Conservation (phyloP, 2,329 filamentous ascomycete species). For the Scedosporium boydii region DNA sequence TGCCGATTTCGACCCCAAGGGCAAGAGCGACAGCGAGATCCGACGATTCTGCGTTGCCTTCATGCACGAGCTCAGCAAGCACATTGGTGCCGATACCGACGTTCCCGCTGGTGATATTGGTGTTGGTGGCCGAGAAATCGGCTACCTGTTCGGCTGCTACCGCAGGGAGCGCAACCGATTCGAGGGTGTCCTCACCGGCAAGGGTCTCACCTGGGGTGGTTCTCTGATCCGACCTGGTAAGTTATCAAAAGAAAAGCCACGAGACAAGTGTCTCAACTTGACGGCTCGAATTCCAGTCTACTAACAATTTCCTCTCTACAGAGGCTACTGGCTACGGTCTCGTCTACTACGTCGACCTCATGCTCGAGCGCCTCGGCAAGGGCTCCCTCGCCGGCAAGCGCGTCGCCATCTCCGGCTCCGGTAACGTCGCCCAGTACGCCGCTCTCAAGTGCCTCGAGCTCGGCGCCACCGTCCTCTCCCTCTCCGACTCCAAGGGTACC, state of each 20-base stretch:
- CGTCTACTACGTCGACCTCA: slow-evolving; percentile 92
- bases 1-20: slow-evolving; percentile 97
- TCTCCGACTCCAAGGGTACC: slow-evolving; percentile 85
- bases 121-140: slow-evolving; percentile 84
- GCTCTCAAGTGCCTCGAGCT: slow-evolving; percentile 95
- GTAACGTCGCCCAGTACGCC: slow-evolving; percentile 96
- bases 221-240: slow-evolving; percentile 72
- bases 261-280: too few relatives aligned
- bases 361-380: slow-evolving; percentile 84
- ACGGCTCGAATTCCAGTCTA: background rate
- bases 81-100: slow-evolving; percentile 94
- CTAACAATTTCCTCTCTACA: slow-evolving; percentile 12
- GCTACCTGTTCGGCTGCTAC: slow-evolving; percentile 92
- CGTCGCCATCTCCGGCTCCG: slow-evolving; percentile 91
- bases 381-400: slow-evolving; percentile 84
- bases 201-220: slow-evolving; percentile 89
- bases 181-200: slow-evolving; percentile 94
- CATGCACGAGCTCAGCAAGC: slow-evolving; percentile 91
- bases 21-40: slow-evolving; percentile 95
- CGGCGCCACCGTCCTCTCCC: slow-evolving; percentile 81
- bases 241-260: slow-evolving; percentile 7
- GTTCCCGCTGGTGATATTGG: slow-evolving; percentile 97
- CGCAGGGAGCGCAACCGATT: slow-evolving; percentile 79
- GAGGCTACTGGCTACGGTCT: slow-evolving; percentile 96
- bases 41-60: slow-evolving; percentile 93